Base-by-base conservation (phyloP, 345 rosid genomes). In the Eucalyptus regnans region DNA sequence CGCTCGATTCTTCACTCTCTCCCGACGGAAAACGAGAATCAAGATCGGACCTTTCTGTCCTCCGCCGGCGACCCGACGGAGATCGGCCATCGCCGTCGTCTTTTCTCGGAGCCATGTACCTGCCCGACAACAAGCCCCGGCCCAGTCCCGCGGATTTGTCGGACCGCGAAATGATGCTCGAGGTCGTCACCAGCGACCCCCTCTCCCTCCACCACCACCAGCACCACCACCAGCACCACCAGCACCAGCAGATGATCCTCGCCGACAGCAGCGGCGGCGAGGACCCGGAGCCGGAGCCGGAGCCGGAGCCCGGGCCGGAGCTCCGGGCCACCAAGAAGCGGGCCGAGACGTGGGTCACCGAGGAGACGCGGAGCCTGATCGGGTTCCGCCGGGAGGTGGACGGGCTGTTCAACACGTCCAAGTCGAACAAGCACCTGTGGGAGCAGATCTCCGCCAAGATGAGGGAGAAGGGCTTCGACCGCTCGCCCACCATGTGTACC, bases 291-390 rank as follows among this genome's bases (percentile, higher is more conserved):
- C 91, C 95, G 25, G 96, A 94, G 25, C 80, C 81, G 1, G 81
- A 43, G 46, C 81, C 81, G 46, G 81, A 71, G 84, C 68, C 31
- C 68, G 62, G 62, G 62, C 62, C 62, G 13, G 62, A 56, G 62
- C 48, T 76, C 84, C 48, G 84, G 92, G 96, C 95, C 6, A 99
- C 99, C 2, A 98, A 98, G 93, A 97, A 97, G 92, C 93, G 99
- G 85, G 99, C 99, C 7, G 99, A 98, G 95, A 96, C 99, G 22
- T 98, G 99, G 99, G 97, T 97, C 13, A 96, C 96, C 88, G 99
- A 97, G 89, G 99, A 98, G 88, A 98, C 99, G 27, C 95, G 99
- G 83, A 91, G 91, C 94, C 89, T 98, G 79, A 97, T 98, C 86
- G 94, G 92, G 62, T 87, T 97, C 31, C 93, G 99, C 83, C 91